Evolutionary conservation across 306 rosid genomes (phyloP).

Genomic region (Cucumis melo): DNA sequence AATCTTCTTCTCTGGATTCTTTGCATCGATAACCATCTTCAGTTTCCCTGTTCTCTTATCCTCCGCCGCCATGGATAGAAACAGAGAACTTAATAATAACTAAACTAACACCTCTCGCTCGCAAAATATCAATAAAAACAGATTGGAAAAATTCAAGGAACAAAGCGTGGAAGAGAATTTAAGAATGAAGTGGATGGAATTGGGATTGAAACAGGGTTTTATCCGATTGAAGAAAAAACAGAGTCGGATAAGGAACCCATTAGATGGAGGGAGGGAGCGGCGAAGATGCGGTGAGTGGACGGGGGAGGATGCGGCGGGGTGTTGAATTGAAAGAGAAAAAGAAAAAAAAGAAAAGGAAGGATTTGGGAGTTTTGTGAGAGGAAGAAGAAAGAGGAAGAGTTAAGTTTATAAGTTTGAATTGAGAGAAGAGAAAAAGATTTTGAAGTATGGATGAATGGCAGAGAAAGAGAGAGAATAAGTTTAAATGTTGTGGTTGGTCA

Average conservation of each 20-base stretch:
- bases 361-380: background rate
- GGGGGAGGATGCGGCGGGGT: background rate
- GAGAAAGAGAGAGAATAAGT: constrained; percentile 9
- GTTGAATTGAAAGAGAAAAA: background rate
- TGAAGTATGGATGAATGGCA: background rate
- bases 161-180: background rate
- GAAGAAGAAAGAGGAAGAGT: constrained; percentile 1
- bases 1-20: background rate
- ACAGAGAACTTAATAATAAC: background rate
- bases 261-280: constrained; percentile 5
- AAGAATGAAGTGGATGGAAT: background rate
- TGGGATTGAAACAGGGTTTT: constrained; percentile 2
- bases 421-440: constrained; percentile 30
- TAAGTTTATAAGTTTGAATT: constrained; percentile 23
- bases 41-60: constrained; percentile 39
- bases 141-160: background rate
- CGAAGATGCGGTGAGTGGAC: background rate
- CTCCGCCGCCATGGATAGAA: constrained; percentile 28
- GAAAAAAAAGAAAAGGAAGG: too few relatives aligned
- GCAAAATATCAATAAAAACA: background rate
- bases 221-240: constrained; percentile 40
- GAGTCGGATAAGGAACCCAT: constrained; percentile 46
- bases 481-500: constrained; percentile 32
- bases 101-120: background rate
- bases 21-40: constrained; percentile 21